Evolutionary conservation across 441 rosid genomes (phyloP), one percentile per base, ranked within the genome.

Genomic region (Capsella rubella): DNA sequence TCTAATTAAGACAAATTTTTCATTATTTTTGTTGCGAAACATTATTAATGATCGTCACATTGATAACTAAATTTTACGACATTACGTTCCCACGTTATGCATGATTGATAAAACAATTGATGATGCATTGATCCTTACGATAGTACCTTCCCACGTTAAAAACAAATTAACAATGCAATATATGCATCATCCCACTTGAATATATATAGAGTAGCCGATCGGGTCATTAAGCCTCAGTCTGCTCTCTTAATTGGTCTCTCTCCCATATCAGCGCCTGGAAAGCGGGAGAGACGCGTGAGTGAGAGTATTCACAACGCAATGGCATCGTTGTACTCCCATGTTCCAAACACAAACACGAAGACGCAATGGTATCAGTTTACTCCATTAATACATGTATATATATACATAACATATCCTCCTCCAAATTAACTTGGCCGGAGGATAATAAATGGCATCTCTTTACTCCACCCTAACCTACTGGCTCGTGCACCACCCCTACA

Each of bases 401-500:
- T 16, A 8, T 47, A 47, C 8, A 8, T 47, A 47, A 3, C 18
- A 6, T n/a, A 4, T 47, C 27, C 3, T 16, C 27, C 4, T 4
- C 49, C 16, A 67, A 32, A 66, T n/a, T 10, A 54, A 35, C 45
- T 57, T 35, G 10, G 3, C 28, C 29, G 29, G 46, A 2, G 9
- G 18, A 16, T 75, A 15, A 58, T 21, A 21, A 21, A 21, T 75
- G 79, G 59, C 71, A 27, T 46, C 51, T 0, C 1, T 71, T 16
- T 66, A 12, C 65, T 62, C 88, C 8, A 31, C 78, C 6, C 74
- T 87, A 28, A 83, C 72, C 12, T 76, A 85, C 69, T 91, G 85
- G 87, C 86, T 91, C 32, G 96, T 90, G 9, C 56, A 70, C 73
- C 87, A 91, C 69, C 97, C 96, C 8, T 74, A 54, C 46, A 86